Conservation (phyloP, 257 asterid species). For the Schizonepeta tenuifolia region DNA sequence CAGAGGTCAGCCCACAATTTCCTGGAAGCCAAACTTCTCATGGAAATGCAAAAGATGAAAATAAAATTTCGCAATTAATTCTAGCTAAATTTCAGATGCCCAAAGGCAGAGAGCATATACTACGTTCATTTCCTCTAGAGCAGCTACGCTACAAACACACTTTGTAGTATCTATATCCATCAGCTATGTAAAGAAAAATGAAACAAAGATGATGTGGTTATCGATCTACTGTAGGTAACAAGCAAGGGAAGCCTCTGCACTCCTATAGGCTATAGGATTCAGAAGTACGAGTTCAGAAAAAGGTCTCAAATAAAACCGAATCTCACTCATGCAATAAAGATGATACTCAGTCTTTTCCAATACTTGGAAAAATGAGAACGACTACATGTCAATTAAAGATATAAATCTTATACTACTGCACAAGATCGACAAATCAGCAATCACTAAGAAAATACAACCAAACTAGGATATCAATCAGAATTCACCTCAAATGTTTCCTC, state of each 20-base stretch:
- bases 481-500: neutral
- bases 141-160: neutral
- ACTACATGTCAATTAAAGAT: neutral
- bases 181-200: conserved; percentile 7
- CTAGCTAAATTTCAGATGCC: conserved; percentile 24
- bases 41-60: conserved; percentile 14
- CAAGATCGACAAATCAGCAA: neutral
- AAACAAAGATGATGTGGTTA: neutral
- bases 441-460: neutral
- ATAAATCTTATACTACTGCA: neutral
- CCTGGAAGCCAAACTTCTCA: conserved; percentile 11
- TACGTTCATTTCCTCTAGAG: neutral
- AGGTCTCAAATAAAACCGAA: conserved; percentile 7
- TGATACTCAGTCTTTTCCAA: conserved; percentile 13
- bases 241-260: conserved; percentile 12
- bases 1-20: conserved; percentile 17
- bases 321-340: conserved; percentile 9
- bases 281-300: neutral
- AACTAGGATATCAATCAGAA: neutral
- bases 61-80: conserved; percentile 5
- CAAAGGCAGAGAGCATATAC: neutral
- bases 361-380: neutral
- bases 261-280: neutral
- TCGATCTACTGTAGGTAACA: conserved; percentile 5
- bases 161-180: conserved; percentile 8